Evolutionary conservation across 106 monocot species (phyloP).

Genomic region (Dendrobium catenatum): DNA sequence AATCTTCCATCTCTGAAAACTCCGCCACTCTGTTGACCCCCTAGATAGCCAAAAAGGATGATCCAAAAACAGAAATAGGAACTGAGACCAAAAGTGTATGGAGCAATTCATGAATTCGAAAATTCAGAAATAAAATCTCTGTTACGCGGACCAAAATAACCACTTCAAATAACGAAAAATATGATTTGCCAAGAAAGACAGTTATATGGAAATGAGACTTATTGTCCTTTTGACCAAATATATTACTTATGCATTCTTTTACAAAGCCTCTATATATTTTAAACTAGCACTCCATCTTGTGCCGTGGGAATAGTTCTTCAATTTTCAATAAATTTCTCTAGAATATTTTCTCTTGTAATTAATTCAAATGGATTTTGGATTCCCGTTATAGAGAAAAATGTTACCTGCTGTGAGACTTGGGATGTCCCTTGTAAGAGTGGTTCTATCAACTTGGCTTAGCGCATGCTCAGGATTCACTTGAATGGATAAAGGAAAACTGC

Average conservation of each 20-base stretch:
- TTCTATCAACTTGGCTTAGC: conserved; percentile 7
- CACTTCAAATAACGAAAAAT: background rate
- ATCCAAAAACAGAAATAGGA: background rate
- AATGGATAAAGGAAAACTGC: conserved; percentile 8
- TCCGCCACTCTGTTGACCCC: conserved; percentile 8
- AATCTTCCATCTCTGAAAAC: conserved; percentile 8
- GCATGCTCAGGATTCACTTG: background rate
- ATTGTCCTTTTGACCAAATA: background rate
- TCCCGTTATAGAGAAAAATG: no score
- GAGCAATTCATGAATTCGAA: background rate
- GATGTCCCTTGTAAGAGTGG: conserved; percentile 10
- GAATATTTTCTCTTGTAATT: background rate
- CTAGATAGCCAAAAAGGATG: conserved; percentile 8
- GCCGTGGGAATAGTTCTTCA: background rate
- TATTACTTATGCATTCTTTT: background rate
- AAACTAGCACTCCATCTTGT: background rate
- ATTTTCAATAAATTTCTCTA: background rate
- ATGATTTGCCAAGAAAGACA: background rate
- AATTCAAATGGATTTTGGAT: no score
- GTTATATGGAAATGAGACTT: background rate
- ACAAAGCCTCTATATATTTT: background rate
- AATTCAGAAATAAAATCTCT: background rate
- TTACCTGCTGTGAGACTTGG: conserved; percentile 14
- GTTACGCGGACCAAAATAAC: background rate
- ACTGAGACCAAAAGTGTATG: background rate